Percentiles rank a stretch among this genome's conserved stretches.
These are phyloP conservation scores for Trypethelium eluteriae DNA, from an alignment of 495 filamentous ascomycete genomes.

Conservation along the genomic window DNA sequence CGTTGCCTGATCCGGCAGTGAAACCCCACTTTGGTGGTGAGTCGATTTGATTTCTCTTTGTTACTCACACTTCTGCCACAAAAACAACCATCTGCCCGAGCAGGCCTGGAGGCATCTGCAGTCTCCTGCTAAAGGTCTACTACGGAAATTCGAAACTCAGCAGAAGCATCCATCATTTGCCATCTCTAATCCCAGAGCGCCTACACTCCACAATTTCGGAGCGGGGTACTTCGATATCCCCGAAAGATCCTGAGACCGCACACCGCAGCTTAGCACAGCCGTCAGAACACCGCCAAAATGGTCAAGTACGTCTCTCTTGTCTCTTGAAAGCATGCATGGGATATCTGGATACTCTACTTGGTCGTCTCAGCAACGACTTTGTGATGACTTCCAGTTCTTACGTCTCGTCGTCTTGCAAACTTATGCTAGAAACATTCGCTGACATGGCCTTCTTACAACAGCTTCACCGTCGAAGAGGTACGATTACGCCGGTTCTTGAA, in stretches of 20 bases:
- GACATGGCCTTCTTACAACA: conserved; percentile 39
- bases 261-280: neutral
- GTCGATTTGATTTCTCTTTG: neutral
- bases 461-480: conserved; percentile 98
- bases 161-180: neutral
- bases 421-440: conserved; percentile 19
- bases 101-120: conserved; percentile 11
- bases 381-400: too few relatives aligned
- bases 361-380: too few relatives aligned
- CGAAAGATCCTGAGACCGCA: conserved; percentile 1
- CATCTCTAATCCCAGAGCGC: neutral
- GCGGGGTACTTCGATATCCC: conserved; percentile 8
- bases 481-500: conserved; percentile 22
- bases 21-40: conserved; percentile 9
- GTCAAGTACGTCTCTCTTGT: conserved; percentile 78
- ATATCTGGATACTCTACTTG: too few relatives aligned
- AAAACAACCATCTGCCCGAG: neutral
- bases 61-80: neutral
- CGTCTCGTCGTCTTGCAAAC: neutral
- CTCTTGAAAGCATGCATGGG: too few relatives aligned
- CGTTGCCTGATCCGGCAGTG: neutral
- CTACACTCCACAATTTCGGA: neutral
- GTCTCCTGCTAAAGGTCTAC: neutral
- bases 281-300: conserved; percentile 80
- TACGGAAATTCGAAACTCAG: neutral